These are phyloP conservation scores for Ophiostoma piceae DNA, from an alignment of 2,329 filamentous ascomycete species.

Conservation along the genomic window DNA sequence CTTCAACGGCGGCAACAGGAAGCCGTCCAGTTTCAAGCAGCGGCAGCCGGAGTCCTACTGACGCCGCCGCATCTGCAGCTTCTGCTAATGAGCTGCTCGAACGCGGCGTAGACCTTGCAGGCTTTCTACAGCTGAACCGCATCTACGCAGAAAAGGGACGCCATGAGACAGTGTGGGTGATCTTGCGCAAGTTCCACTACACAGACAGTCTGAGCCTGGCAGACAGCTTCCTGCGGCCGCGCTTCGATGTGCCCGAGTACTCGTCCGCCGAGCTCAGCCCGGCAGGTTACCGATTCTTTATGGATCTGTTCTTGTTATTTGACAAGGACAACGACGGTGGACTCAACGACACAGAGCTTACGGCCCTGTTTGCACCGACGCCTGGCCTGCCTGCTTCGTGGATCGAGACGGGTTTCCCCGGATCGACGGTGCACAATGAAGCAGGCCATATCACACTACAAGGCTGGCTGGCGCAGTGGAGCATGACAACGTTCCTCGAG, in stretches of 20 bases:
- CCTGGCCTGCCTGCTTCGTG: constrained; percentile 83
- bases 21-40: constrained; percentile 18
- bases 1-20: constrained; percentile 19
- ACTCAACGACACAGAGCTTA: constrained; percentile 77
- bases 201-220: constrained; percentile 90
- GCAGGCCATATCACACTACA: constrained; percentile 92
- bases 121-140: constrained; percentile 88
- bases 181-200: constrained; percentile 89
- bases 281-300: constrained; percentile 88
- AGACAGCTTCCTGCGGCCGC: constrained; percentile 85
- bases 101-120: constrained; percentile 71
- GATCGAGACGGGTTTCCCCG: constrained; percentile 84
- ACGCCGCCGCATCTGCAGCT: not conserved
- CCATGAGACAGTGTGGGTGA: constrained; percentile 98
- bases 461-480: constrained; percentile 98
- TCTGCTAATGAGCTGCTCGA: constrained; percentile 32
- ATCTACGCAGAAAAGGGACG: constrained; percentile 95
- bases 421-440: constrained; percentile 90
- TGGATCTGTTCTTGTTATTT: constrained; percentile 89
- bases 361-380: constrained; percentile 84
- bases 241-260: constrained; percentile 87
- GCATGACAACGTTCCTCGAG: constrained; percentile 97
- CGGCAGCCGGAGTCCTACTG: constrained; percentile 14
- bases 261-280: constrained; percentile 92
- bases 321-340: constrained; percentile 98